Conservation (phyloP, 176 grass and related monocot species). For the Areca catechu region DNA sequence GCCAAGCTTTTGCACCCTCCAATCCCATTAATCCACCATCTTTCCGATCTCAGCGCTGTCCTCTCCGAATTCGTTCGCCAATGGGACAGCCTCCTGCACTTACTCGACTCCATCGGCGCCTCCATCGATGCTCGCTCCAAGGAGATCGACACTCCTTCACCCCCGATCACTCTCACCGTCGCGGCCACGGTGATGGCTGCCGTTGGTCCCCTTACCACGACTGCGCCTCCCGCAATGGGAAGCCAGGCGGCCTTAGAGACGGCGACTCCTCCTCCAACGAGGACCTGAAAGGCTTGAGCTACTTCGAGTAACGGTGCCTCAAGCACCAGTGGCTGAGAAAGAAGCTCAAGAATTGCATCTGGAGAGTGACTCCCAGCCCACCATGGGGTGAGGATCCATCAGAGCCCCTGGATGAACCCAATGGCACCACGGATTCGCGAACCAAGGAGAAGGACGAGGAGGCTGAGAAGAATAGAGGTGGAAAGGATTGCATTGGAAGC, state of each 20-base stretch:
- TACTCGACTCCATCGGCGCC: too few species aligned
- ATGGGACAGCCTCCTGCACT: too few species aligned
- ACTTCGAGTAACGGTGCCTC: constrained; percentile 70
- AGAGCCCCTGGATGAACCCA: constrained; percentile 19
- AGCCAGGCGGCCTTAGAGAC: constrained; percentile 6
- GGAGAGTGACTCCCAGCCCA: constrained; percentile 62
- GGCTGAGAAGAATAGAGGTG: constrained; percentile 12
- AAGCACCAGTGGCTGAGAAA: constrained; percentile 78
- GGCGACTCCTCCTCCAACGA: constrained; percentile 25
- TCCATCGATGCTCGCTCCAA: too few species aligned
- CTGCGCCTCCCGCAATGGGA: constrained; percentile 18
- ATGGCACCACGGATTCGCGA: background rate
- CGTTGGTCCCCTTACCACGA: constrained; percentile 24
- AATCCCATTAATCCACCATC: too few species aligned
- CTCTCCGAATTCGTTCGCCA: too few species aligned
- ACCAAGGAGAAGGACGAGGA: constrained; percentile 20
- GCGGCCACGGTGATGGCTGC: background rate
- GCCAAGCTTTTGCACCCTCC: too few species aligned
- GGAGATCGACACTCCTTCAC: constrained; percentile 26
- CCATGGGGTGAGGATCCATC: constrained; percentile 36
- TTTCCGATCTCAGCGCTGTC: too few species aligned
- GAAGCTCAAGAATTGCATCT: constrained; percentile 63
- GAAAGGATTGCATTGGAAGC: background rate
- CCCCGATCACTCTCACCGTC: constrained; percentile 8
- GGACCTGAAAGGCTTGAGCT: constrained; percentile 68